Evolutionary conservation across 495 filamentous ascomycete genomes (phyloP).

Genomic region (Aspergillus bertholletiae): DNA sequence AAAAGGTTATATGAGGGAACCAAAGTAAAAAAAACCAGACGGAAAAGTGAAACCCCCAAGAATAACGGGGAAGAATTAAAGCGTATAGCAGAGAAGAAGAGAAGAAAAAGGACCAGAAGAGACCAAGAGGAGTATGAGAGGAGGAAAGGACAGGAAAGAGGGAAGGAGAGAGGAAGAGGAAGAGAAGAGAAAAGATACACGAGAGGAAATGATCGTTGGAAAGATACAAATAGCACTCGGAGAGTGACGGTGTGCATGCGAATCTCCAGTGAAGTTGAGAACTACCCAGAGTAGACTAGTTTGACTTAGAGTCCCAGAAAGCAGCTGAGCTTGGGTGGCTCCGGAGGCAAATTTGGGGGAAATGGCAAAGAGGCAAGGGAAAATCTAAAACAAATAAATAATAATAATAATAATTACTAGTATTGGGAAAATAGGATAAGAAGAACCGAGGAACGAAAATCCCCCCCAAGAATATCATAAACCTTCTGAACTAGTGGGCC

Average conservation of each 20-base stretch:
- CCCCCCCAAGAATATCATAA: neutral
- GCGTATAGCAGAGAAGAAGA: slow-evolving; percentile 9
- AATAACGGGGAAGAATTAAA: slow-evolving; percentile 6
- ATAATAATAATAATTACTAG: slow-evolving; percentile 1
- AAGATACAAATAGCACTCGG: slow-evolving; percentile 16
- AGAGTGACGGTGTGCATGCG: slow-evolving; percentile 35
- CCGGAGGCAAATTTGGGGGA: slow-evolving; percentile 9
- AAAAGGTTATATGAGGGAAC: slow-evolving; percentile 13
- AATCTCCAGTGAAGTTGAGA: slow-evolving; percentile 13
- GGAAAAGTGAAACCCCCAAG: slow-evolving; percentile 7
- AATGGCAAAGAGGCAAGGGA: neutral
- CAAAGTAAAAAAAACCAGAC: slow-evolving; percentile 12
- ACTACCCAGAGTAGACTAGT: slow-evolving; percentile 16
- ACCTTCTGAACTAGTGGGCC: neutral
- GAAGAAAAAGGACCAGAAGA: neutral
- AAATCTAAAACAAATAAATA: slow-evolving; percentile 3
- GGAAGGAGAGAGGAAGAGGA: slow-evolving; percentile 1
- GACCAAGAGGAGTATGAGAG: slow-evolving; percentile 9
- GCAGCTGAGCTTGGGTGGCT: slow-evolving; percentile 15
- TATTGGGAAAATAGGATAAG: neutral
- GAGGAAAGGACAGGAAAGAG: slow-evolving; percentile 13
- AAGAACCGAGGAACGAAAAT: neutral
- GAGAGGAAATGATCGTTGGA: slow-evolving; percentile 16
- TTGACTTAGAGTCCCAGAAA: slow-evolving; percentile 11
- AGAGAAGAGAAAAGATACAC: slow-evolving; percentile 6